Evolutionary conservation across 257 asterid genomes (phyloP), one percentile per base, ranked within the genome.

Genomic region (Handroanthus guayacan): DNA sequence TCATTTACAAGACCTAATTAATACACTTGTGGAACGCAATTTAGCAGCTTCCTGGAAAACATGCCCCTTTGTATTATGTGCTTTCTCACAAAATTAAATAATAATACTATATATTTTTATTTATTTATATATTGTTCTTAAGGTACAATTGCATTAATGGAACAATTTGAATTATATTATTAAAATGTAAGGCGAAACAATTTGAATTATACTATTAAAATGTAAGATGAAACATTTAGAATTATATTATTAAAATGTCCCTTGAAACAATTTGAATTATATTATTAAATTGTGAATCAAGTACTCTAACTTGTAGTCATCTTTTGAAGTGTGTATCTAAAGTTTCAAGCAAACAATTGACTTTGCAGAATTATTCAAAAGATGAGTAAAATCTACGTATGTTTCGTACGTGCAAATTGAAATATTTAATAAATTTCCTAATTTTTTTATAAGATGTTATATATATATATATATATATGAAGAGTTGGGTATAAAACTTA

Each of bases 11-110:
- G 79, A 78, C 83, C 84, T n/a, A 60, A 79, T 82, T 79, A 83
- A 84, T 86, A 78, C 80, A 67, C 47, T 13, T 16, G 72, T 69
- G 82, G 83, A 74, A 65, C 69, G 79, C 82, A 75, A 75, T 39
- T 75, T 67, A 82, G 88, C 74, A 73, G 82, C 82, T 85, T 85
- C 88, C 82, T 86, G 77, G 85, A 86, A 86, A 81, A 88, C 90
- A 86, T 86, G 89, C 84, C 76, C 68, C 75, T 80, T 81, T 56
- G 83, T 64, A 63, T 20, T 63, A 62, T 70, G 80, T 77, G 81
- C 75, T 56, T 36, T 51, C 16, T 47, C 61, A 37, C 47, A 50
- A 54, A n/a, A 45, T 5, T 39, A 48, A 55, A 55, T 57, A 69
- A 50, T 20, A 44, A 25, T 55, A 52, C 72, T 37, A 12, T 57